A percentile compares a stretch with the other conserved stretches of the same genome.
Conservation (phyloP, 768 basidiomycete genomes). For the Hortiboletus campestris region DNA sequence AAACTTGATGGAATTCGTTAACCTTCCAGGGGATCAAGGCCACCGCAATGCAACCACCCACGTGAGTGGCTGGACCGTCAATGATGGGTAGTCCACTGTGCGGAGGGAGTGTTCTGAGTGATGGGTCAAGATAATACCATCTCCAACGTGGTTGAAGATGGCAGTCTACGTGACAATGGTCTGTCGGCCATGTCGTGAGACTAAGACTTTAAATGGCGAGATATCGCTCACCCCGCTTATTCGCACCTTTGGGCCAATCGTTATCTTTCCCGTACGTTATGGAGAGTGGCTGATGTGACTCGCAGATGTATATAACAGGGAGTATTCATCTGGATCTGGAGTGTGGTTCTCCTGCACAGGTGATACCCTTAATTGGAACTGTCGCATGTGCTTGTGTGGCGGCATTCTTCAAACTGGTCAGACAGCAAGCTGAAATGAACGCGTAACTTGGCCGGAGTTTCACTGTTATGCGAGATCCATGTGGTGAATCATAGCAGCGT, state of each 20-base stretch:
- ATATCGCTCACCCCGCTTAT: constrained; percentile 24
- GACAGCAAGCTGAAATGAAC: no score
- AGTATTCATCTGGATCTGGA: constrained; percentile 69
- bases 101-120: constrained; percentile 63
- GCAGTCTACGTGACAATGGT: constrained; percentile 58
- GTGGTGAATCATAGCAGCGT: no score
- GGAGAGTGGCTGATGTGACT: constrained; percentile 60
- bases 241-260: constrained; percentile 52
- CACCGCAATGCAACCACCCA: constrained; percentile 74
- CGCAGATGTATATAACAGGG: constrained; percentile 60
- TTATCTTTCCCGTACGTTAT: constrained; percentile 55
- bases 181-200: constrained; percentile 24
- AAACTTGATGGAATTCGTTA: constrained; percentile 1
- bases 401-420: constrained; percentile 51
- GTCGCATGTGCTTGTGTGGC: constrained; percentile 48
- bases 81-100: constrained; percentile 65
- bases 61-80: constrained; percentile 69
- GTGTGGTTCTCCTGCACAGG: constrained; percentile 69
- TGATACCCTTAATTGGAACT: constrained; percentile 52
- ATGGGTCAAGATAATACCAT: constrained; percentile 66
- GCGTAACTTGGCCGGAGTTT: no score
- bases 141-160: constrained; percentile 74
- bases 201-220: not conserved
- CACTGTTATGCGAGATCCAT: no score
- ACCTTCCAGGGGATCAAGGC: constrained; percentile 85